Percentiles rank a stretch among this genome's conserved stretches.
Conservation (phyloP, 1,139 yeast genomes). For the Candida buenavistaensis region DNA sequence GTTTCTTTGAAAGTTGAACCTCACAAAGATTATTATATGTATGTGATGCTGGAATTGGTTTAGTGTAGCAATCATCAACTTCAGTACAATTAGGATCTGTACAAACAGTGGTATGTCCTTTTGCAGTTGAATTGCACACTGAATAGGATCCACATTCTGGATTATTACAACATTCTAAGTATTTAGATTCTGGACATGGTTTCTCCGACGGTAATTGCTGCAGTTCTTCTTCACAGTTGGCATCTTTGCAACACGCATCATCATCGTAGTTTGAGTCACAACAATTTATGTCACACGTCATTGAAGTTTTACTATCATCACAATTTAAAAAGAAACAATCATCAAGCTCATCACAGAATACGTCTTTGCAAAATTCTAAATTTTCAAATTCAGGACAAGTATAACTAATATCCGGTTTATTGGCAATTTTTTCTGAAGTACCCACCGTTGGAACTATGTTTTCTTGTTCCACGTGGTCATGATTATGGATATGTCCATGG, state of each 20-base stretch:
- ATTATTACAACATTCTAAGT: conserved; percentile 18
- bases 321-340: conserved; percentile 44
- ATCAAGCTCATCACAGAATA: conserved; percentile 46
- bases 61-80: conserved; percentile 8
- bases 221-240: conserved; percentile 4
- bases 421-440: not conserved
- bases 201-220: not conserved
- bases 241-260: conserved; percentile 20
- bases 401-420: conserved; percentile 1
- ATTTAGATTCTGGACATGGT: not conserved
- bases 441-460: not conserved
- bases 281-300: conserved; percentile 15
- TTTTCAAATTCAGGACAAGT: conserved; percentile 33
- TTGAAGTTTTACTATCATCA: conserved; percentile 16
- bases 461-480: conserved; percentile 30
- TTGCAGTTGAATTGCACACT: conserved; percentile 3
- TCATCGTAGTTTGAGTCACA: conserved; percentile 15
- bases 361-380: conserved; percentile 38
- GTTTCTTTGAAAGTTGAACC: conserved; percentile 14
- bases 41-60: conserved; percentile 4
- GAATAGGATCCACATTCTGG: conserved; percentile 13
- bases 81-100: conserved; percentile 19
- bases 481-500: conserved; percentile 68
- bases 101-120: conserved; percentile 14
- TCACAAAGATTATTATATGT: conserved; percentile 33